These are phyloP conservation scores for Aspergillus spinulosporus DNA, from an alignment of 2,329 filamentous ascomycete genomes.

Conservation along the genomic window DNA sequence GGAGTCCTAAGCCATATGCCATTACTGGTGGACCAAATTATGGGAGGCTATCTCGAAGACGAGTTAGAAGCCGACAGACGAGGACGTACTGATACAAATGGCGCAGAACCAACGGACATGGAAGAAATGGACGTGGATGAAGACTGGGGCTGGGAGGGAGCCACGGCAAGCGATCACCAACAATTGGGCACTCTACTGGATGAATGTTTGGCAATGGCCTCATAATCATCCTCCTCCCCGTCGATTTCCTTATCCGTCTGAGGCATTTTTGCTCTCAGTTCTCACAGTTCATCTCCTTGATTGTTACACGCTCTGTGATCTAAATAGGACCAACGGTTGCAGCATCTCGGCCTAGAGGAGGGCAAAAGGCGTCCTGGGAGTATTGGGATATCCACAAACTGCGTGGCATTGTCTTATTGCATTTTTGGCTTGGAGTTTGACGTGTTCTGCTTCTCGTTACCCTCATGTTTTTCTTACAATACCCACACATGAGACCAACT, in stretches of 20 bases:
- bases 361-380: slow-evolving; percentile 34
- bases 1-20: slow-evolving; percentile 76
- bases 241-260: slow-evolving; percentile 6
- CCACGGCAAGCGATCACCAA: slow-evolving; percentile 35
- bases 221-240: slow-evolving; percentile 26
- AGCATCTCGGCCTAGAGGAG: slow-evolving; percentile 23
- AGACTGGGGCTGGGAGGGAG: slow-evolving; percentile 43
- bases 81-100: slow-evolving; percentile 31
- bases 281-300: slow-evolving; percentile 10
- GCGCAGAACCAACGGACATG: slow-evolving; percentile 23
- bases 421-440: slow-evolving; percentile 16
- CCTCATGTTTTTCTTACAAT: background rate
- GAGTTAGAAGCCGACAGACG: slow-evolving; percentile 61
- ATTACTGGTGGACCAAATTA: slow-evolving; percentile 68
- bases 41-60: slow-evolving; percentile 71
- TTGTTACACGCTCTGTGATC: slow-evolving; percentile 3
- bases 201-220: slow-evolving; percentile 45
- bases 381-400: slow-evolving; percentile 19
- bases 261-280: slow-evolving; percentile 5
- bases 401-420: slow-evolving; percentile 21
- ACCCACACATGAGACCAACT: background rate
- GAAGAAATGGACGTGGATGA: slow-evolving; percentile 47
- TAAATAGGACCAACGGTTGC: slow-evolving; percentile 9
- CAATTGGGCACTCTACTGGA: slow-evolving; percentile 43
- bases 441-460: slow-evolving; percentile 16